These are phyloP conservation scores for Lactuca saligna DNA, from an alignment of 129 eudicot genomes.

Conservation along the genomic window DNA sequence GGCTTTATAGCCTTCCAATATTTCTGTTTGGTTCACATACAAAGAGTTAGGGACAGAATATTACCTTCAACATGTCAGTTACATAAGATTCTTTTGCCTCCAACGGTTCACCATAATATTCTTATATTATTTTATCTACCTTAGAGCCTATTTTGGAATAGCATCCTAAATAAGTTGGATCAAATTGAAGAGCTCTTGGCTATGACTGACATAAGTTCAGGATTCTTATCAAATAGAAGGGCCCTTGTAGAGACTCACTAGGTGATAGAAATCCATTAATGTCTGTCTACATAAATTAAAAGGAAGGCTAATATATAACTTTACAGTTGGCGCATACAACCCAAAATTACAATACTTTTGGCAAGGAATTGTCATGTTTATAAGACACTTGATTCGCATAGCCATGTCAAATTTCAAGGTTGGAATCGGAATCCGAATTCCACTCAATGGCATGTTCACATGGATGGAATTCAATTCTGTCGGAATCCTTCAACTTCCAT, in stretches of 20 bases:
- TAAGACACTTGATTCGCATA: conserved; percentile 1
- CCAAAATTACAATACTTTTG: conserved; percentile 4
- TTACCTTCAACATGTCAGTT: conserved; percentile 17
- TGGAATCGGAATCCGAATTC: background rate
- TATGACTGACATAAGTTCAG: background rate
- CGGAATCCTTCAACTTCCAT: background rate
- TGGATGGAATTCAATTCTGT: background rate
- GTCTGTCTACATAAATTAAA: background rate
- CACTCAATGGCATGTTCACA: background rate
- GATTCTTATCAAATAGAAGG: conserved; percentile 6
- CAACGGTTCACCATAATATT: background rate
- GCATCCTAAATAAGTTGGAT: conserved; percentile 12
- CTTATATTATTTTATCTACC: conserved; percentile 1
- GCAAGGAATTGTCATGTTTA: background rate
- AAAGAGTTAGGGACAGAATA: conserved; percentile 31
- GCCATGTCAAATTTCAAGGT: background rate
- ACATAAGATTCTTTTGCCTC: conserved; percentile 11
- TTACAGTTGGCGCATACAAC: conserved; percentile 9
- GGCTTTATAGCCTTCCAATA: conserved; percentile 87
- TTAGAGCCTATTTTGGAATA: conserved; percentile 2
- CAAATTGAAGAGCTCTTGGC: conserved; percentile 13
- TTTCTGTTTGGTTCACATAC: conserved; percentile 48
- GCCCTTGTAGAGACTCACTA: conserved; percentile 1
- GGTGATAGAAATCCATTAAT: background rate
- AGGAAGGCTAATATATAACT: conserved; percentile 9